Conservation (phyloP, 768 basidiomycete species). For the Crepidotus variabilis region DNA sequence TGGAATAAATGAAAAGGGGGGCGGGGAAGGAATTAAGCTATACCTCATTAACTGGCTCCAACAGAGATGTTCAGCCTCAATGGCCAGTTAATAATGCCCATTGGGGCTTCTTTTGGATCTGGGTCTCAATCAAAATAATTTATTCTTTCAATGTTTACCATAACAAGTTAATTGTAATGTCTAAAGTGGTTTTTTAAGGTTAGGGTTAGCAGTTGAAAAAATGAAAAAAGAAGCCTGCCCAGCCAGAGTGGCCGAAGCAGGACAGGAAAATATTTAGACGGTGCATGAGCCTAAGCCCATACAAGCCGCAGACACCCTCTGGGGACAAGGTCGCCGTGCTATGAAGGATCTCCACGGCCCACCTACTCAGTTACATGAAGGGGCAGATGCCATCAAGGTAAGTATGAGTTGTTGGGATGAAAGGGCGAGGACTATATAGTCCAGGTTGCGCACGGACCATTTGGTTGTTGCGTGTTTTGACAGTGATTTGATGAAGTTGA, state of each 20-base stretch:
- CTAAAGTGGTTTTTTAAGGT: not conserved
- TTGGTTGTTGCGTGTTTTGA: not conserved
- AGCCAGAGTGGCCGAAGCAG: slow-evolving; percentile 64
- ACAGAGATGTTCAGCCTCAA: too few species aligned
- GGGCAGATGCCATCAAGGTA: not conserved
- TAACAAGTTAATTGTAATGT: not conserved
- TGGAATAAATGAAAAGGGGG: too few species aligned
- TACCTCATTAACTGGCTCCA: too few species aligned
- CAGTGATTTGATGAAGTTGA: too few species aligned
- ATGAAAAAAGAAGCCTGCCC: slow-evolving; percentile 44
- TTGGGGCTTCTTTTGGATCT: too few species aligned
- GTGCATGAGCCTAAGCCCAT: slow-evolving; percentile 76
- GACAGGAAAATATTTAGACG: slow-evolving; percentile 80
- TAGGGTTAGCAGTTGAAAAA: not conserved
- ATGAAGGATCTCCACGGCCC: slow-evolving; percentile 38
- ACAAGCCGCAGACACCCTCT: slow-evolving; percentile 57
- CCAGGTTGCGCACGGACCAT: not conserved
- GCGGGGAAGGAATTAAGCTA: too few species aligned
- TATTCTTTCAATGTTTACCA: not conserved
- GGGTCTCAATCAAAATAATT: not conserved
- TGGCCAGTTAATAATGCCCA: too few species aligned
- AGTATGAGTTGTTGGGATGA: not conserved
- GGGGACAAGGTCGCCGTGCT: slow-evolving; percentile 74
- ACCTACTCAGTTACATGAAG: not conserved
- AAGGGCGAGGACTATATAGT: not conserved